These are phyloP conservation scores for Neofusicoccum ribis DNA, from an alignment of 2,329 filamentous ascomycete genomes.

Conservation along the genomic window DNA sequence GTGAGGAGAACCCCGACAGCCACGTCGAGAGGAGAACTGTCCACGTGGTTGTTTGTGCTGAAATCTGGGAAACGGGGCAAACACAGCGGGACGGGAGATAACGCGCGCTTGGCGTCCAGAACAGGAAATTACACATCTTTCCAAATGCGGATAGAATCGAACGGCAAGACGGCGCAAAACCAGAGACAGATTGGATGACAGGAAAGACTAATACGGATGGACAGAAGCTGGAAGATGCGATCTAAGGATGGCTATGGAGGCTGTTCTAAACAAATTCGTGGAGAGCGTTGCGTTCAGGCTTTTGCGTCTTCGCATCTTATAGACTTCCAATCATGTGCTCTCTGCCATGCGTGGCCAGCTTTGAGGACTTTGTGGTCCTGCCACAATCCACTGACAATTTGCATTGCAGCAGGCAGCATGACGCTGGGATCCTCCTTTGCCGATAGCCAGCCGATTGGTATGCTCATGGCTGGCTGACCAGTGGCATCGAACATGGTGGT, in stretches of 20 bases:
- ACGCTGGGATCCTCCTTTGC: slow-evolving; percentile 26
- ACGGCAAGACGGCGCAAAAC: background rate
- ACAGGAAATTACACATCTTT: background rate
- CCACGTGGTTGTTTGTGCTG: background rate
- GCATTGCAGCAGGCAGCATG: slow-evolving; percentile 41
- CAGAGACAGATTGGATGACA: background rate
- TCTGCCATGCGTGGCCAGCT: slow-evolving; percentile 33
- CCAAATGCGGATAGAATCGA: background rate
- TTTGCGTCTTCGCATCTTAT: slow-evolving; percentile 1
- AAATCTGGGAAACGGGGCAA: background rate
- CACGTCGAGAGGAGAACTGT: background rate
- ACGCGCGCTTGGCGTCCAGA: background rate
- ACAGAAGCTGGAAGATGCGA: too few relatives aligned
- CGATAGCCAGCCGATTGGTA: slow-evolving; percentile 31
- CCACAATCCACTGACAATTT: slow-evolving; percentile 40
- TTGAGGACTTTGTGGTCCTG: slow-evolving; percentile 37
- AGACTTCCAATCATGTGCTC: slow-evolving; percentile 29
- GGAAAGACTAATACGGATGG: background rate
- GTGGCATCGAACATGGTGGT: slow-evolving; percentile 34
- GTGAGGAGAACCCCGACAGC: background rate
- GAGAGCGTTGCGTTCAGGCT: background rate
- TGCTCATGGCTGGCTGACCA: slow-evolving; percentile 33
- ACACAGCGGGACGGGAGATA: background rate
- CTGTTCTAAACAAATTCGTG: background rate
- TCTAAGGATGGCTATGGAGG: too few relatives aligned